Evolutionary conservation across 1,284 basidiomycete genomes (phyloP).

Genomic region (Pulveroboletus sp.): DNA sequence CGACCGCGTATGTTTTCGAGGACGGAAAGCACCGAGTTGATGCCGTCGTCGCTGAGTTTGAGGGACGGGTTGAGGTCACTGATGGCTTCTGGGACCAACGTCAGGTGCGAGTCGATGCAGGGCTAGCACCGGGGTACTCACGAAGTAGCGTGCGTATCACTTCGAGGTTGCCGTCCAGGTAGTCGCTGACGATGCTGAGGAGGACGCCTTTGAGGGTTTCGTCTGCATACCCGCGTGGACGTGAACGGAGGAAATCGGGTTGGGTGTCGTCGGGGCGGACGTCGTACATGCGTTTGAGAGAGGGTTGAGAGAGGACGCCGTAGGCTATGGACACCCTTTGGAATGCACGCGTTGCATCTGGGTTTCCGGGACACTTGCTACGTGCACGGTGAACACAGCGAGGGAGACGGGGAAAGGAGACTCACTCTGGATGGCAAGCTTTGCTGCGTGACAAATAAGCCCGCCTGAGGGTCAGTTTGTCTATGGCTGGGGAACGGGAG

Average conservation of each 20-base stretch:
- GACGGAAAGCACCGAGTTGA: slow-evolving; percentile 62
- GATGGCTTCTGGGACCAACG: slow-evolving; percentile 54
- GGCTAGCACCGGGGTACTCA: slow-evolving; percentile 40
- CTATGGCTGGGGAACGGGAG: slow-evolving; percentile 49
- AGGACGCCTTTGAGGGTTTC: slow-evolving; percentile 78
- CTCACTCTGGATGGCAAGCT: slow-evolving; percentile 84
- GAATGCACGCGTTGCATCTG: slow-evolving; percentile 78
- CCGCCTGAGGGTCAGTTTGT: slow-evolving; percentile 66
- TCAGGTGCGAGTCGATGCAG: not conserved
- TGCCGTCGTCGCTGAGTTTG: slow-evolving; percentile 69
- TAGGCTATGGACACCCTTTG: slow-evolving; percentile 86
- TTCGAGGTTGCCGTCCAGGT: slow-evolving; percentile 82
- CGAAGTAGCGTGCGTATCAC: slow-evolving; percentile 74
- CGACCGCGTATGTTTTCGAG: slow-evolving; percentile 67
- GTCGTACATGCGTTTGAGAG: slow-evolving; percentile 71
- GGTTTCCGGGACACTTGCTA: slow-evolving; percentile 81
- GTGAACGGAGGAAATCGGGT: slow-evolving; percentile 55
- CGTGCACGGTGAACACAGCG: slow-evolving; percentile 1
- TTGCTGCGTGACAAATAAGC: slow-evolving; percentile 77
- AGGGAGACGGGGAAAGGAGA: slow-evolving; percentile 15
- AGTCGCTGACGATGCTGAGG: slow-evolving; percentile 76
- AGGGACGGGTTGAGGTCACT: slow-evolving; percentile 74
- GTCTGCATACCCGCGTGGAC: slow-evolving; percentile 58
- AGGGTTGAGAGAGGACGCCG: slow-evolving; percentile 74
- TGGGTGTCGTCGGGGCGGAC: slow-evolving; percentile 47